phyloP scores from a whole-genome alignment of 345 rosid species.

The Gossypium bickii region DNA sequence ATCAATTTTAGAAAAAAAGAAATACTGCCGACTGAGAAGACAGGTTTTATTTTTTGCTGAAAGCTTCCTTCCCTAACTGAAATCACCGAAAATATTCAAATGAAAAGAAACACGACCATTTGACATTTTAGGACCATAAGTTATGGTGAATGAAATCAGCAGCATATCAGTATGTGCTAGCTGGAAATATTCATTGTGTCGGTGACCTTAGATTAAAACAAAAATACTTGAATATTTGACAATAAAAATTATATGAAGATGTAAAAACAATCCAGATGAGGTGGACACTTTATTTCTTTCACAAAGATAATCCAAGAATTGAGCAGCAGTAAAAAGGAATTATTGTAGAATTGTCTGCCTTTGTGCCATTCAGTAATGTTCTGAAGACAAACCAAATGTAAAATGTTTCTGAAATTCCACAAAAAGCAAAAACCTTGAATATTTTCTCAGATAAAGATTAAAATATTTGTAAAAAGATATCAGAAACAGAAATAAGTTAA shows the following conservation, averaged over 20 bases:
- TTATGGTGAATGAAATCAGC: background rate
- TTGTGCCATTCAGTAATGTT: slow-evolving; percentile 5
- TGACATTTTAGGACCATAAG: too few species aligned
- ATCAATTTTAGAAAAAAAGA: background rate
- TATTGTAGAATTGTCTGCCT: background rate
- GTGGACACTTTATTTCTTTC: background rate
- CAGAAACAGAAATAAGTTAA: background rate
- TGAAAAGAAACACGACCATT: background rate
- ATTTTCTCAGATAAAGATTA: background rate
- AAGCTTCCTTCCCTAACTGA: background rate
- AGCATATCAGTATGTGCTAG: background rate
- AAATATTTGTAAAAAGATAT: background rate
- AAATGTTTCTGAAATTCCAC: background rate
- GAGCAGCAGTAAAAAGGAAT: background rate
- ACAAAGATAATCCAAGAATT: background rate
- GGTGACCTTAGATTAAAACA: background rate
- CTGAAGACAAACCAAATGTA: background rate
- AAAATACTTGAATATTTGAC: background rate
- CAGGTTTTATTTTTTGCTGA: too few species aligned
- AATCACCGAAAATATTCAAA: background rate
- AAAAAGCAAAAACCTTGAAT: slow-evolving; percentile 9
- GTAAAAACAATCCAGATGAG: background rate
- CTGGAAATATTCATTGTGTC: background rate
- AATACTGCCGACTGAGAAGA: too few species aligned
- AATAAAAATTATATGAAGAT: background rate